These are phyloP conservation scores for Mucor racemosus DNA, from an alignment of 371 early-diverging fungal genomes.

Conservation along the genomic window DNA sequence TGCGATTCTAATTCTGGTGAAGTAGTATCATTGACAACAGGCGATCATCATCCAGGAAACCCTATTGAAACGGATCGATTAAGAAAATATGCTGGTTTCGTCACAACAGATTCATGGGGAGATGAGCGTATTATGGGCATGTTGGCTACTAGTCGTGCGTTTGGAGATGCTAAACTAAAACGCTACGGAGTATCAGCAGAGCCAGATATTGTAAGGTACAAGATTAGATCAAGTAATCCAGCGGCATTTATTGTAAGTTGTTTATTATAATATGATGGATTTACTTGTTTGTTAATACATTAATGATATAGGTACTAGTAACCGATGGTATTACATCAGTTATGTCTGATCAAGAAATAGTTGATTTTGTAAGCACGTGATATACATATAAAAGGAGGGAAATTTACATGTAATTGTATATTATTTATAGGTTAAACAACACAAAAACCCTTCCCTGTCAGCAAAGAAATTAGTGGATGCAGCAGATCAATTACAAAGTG, in stretches of 20 bases:
- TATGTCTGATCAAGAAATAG: conserved; percentile 80
- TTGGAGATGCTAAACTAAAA: conserved; percentile 77
- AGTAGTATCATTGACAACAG: conserved; percentile 56
- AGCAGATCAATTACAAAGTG: conserved; percentile 77
- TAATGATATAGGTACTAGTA: conserved; percentile 50
- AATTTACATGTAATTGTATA: background rate
- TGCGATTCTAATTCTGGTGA: conserved; percentile 63
- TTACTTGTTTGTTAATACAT: background rate
- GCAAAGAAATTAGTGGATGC: conserved; percentile 66
- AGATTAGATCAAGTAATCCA: conserved; percentile 39
- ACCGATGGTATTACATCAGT: conserved; percentile 80
- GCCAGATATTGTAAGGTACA: conserved; percentile 66
- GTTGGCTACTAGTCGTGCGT: conserved; percentile 74
- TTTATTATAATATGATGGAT: background rate
- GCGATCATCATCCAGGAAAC: conserved; percentile 71
- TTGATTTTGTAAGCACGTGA: conserved; percentile 65
- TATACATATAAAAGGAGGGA: background rate
- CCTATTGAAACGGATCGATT: conserved; percentile 59
- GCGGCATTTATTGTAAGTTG: conserved; percentile 49
- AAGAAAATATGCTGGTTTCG: conserved; percentile 65
- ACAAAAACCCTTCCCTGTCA: conserved; percentile 59
- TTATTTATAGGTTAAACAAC: conserved; percentile 54
- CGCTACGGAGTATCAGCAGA: conserved; percentile 78
- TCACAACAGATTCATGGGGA: conserved; percentile 78
- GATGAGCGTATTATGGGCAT: conserved; percentile 75